A percentile compares a stretch with the other conserved stretches of the same genome.
phyloP scores from a whole-genome alignment of 2,329 filamentous ascomycete species.

The Acephala macrosclerotiorum region DNA sequence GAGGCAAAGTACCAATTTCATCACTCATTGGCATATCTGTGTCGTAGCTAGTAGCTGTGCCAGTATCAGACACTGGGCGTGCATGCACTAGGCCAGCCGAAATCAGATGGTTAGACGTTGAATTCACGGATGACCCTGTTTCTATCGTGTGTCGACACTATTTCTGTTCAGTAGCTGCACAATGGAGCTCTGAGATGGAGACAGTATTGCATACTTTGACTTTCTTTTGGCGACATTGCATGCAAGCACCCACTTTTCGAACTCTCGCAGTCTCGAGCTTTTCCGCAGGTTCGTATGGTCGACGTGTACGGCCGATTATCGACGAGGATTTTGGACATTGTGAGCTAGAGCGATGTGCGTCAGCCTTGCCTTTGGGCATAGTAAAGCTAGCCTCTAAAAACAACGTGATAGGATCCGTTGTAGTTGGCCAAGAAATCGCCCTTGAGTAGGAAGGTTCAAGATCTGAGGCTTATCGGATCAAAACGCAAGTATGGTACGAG shows the following conservation, averaged over 20 bases:
- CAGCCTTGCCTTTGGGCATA: neutral
- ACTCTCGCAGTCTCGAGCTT: neutral
- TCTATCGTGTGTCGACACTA: neutral
- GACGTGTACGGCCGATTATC: neutral
- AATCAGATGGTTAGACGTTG: neutral
- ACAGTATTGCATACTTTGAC: neutral
- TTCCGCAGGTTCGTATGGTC: neutral
- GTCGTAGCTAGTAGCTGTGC: neutral
- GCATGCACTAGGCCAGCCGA: neutral
- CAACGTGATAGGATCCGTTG: no score
- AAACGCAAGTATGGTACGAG: neutral
- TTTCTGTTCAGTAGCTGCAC: neutral
- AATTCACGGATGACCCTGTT: neutral
- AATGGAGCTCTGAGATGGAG: neutral
- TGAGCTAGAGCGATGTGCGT: neutral
- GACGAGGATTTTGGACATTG: neutral
- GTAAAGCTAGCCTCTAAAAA: neutral
- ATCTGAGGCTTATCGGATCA: no score
- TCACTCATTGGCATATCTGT: neutral
- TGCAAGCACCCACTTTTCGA: neutral
- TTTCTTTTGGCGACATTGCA: neutral
- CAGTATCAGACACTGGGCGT: neutral
- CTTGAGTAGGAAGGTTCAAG: no score
- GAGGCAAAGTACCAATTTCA: neutral
- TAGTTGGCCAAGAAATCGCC: neutral